Conservation (phyloP, 2,329 filamentous ascomycete species). For the Emergomyces pasteurianus region DNA sequence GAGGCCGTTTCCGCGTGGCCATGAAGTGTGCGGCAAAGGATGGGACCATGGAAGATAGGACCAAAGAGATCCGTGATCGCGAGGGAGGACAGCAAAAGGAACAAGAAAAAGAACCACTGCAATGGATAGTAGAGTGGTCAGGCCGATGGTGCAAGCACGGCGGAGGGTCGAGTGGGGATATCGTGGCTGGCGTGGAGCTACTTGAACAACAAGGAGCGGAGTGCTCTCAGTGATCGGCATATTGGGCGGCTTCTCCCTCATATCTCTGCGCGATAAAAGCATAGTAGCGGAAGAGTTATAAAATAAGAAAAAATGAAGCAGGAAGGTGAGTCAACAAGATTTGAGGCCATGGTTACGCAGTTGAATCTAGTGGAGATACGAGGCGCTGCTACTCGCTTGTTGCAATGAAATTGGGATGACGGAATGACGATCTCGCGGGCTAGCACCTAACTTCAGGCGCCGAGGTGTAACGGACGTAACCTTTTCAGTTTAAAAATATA, state of each 20-base stretch:
- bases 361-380: not conserved
- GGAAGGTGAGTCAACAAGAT: not conserved
- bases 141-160: slow-evolving; percentile 29
- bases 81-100: slow-evolving; percentile 27
- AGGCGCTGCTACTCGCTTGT: not conserved
- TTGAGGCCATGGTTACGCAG: not conserved
- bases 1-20: slow-evolving; percentile 36
- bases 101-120: slow-evolving; percentile 31
- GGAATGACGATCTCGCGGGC: not conserved
- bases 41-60: slow-evolving; percentile 30
- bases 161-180: slow-evolving; percentile 33
- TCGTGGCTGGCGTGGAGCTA: slow-evolving; percentile 27
- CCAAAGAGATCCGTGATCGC: slow-evolving; percentile 26
- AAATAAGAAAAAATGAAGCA: not conserved
- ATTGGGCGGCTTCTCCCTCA: slow-evolving; percentile 22
- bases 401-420: not conserved
- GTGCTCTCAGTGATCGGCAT: slow-evolving; percentile 30
- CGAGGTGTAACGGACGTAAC: too few relatives aligned
- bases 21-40: slow-evolving; percentile 26
- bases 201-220: slow-evolving; percentile 31
- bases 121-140: slow-evolving; percentile 27
- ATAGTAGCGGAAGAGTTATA: not conserved
- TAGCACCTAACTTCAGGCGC: not conserved
- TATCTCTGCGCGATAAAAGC: not conserved
- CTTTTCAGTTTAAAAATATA: too few relatives aligned